Evolutionary conservation across 495 filamentous ascomycete genomes (phyloP).

Genomic region (Trichoderma asperelloides): DNA sequence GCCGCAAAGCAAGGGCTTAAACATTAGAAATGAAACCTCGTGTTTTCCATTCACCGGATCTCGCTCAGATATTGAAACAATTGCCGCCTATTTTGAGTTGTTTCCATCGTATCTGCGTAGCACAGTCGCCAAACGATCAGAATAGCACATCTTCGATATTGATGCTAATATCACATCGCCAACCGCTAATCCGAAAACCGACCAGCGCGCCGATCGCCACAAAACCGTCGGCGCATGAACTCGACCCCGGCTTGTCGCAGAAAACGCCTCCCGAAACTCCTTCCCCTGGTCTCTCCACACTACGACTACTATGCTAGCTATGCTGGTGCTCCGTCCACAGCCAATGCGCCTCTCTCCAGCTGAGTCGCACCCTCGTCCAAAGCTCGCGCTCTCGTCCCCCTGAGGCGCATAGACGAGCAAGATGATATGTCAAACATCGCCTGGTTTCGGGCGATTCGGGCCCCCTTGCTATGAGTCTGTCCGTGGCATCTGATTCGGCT

Average conservation of each 20-base stretch:
- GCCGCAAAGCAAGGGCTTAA: no score
- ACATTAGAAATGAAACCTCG: background rate
- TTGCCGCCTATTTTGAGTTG: background rate
- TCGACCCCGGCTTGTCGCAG: background rate
- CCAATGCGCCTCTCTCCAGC: background rate
- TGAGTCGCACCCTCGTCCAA: background rate
- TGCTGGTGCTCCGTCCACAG: background rate
- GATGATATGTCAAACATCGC: background rate
- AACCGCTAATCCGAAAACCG: background rate
- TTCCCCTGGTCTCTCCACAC: background rate
- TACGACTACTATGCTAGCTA: background rate
- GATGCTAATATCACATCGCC: background rate
- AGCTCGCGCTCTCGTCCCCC: background rate
- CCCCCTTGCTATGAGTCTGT: background rate
- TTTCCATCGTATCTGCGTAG: background rate
- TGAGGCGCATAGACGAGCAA: background rate
- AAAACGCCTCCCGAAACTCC: background rate
- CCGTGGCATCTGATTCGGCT: background rate
- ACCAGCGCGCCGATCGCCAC: background rate
- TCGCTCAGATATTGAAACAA: background rate
- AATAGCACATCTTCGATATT: background rate
- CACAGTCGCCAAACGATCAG: background rate
- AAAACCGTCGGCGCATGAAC: slow-evolving; percentile 1
- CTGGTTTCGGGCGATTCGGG: background rate
- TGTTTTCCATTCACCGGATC: background rate